Evolutionary conservation across 371 early-diverging fungal species (phyloP), one percentile per base, ranked within the genome.

Genomic region (Batkoa obscura): DNA sequence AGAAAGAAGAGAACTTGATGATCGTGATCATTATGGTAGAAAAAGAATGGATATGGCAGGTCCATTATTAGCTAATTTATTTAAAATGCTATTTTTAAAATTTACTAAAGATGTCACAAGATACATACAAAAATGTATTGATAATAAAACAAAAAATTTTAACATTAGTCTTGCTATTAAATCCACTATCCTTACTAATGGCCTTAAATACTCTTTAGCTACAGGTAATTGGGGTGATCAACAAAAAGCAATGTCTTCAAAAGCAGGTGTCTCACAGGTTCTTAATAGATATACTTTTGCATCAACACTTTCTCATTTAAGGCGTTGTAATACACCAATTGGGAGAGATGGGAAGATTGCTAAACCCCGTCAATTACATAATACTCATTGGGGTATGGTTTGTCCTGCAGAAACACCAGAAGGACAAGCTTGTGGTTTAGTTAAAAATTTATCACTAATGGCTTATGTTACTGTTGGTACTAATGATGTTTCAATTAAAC

Each of bases 201-300:
- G 99, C 43, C 75, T 99, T 42, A 80, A 86, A 62, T 99, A 97
- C 68, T 90, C 98, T 35, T 70, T 99, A 56, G 99, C 99, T 6
- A 99, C 99, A 3, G 99, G 99, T 49, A 99, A 99, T 74, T 99
- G 99, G 99, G 99, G 99, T 58, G 96, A 94, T 53, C 98, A 99
- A 69, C 79, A 87, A 64, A 94, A 94, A 69, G 88, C 91, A 6
- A 93, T 92, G 94, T 84, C 86, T 67, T 72, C 57, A 56, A 76
- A 93, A 60, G 97, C 98, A 8, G 99, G 99, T 66, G 99, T 99
- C 8, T 91, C 94, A 54, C 99, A 99, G 68, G 99, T 99, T 59
- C 74, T 99, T 61, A 99, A 97, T 71, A 75, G 99, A 65, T 99
- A 98, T 72, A 99, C 99, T 0, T 99, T 90, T 73, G 91, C 96